Base-by-base conservation (phyloP, 2,329 filamentous ascomycete species). In the Domatiomyces globalis region DNA sequence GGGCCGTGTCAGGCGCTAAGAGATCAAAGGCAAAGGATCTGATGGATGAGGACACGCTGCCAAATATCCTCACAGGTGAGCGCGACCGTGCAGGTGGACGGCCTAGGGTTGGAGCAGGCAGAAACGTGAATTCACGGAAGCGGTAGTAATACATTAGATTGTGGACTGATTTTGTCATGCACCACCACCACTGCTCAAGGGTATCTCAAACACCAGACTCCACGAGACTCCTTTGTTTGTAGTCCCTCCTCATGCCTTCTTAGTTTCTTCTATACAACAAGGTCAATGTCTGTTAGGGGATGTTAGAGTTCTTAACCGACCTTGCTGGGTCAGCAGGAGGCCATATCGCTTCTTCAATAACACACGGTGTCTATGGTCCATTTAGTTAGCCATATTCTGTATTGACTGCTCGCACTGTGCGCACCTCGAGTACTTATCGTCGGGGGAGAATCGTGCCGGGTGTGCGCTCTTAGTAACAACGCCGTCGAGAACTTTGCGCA, bases 401-500 rank as follows among this genome's bases (percentile, higher is more conserved):
- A 45, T 45, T 19, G 4, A 19, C 43, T 45, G 43, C 43, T 19
- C n/a, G 3, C 10, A 20, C 7, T n/a, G n/a, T n/a, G 17, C 70
- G 49, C 66, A 80, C 77, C 79, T 75, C 65, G 88, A 95, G 79
- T 94, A 96, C 77, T 95, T 95, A 77, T 98, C 92, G 72, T 98
- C 92, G 58, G 92, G 92, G 46, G 87, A 95, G 77, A 96, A 98
- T 61, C 92, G 80, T 44, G 92, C 92, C 46, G 92, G 90, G 73
- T 96, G 90, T 51, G 92, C 92, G 50, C 85, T 92, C 77, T 94
- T 95, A 69, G 90, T 94, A 65, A 95, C 87, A 66, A 88, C 80
- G 65, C 85, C 84, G 62, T 81, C 76, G n/a, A 61, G 55, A 27
- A 61, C 59, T 45, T 61, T 61, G 74, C 95, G 90, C 60, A 96